phyloP scores from a whole-genome alignment of 495 filamentous ascomycete genomes.

The Penicillium silybi region DNA sequence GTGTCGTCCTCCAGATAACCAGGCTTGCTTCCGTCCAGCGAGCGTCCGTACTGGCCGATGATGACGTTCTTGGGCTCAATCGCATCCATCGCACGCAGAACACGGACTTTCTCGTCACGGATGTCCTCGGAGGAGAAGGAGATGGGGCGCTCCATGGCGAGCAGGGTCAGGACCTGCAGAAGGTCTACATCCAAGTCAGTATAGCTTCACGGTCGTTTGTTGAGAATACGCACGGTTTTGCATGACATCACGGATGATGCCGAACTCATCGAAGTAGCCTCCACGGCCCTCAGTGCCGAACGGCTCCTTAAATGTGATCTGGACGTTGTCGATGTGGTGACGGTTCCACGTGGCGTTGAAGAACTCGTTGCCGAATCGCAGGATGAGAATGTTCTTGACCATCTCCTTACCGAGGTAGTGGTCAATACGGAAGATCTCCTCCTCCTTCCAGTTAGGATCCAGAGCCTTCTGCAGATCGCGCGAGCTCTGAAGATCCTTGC shows the following conservation, averaged over 20 bases:
- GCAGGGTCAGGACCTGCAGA: conserved; percentile 89
- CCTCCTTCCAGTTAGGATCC: conserved; percentile 97
- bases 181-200: conserved; percentile 55
- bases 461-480: conserved; percentile 92
- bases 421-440: conserved; percentile 99
- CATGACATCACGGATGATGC: conserved; percentile 99
- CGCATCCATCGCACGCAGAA: conserved; percentile 85
- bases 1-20: conserved; percentile 99
- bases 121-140: conserved; percentile 98
- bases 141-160: conserved; percentile 98
- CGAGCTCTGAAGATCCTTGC: conserved; percentile 92
- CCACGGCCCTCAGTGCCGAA: conserved; percentile 99
- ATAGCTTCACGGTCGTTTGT: neutral
- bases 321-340: conserved; percentile 98
- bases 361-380: conserved; percentile 98
- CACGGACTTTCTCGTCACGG: conserved; percentile 95
- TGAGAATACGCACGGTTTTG: conserved; percentile 63
- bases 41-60: conserved; percentile 97
- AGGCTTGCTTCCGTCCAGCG: conserved; percentile 94
- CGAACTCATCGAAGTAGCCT: conserved; percentile 99
- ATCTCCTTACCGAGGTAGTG: conserved; percentile 99
- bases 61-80: conserved; percentile 99
- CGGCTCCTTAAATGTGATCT: conserved; percentile 98
- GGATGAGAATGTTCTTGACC: conserved; percentile 99
- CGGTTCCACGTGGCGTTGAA: conserved; percentile 99